Evolutionary conservation across 108 stramenopile species (phyloP), one percentile per base, ranked within the genome.

Genomic region (Hondaea fermentalgiana): DNA sequence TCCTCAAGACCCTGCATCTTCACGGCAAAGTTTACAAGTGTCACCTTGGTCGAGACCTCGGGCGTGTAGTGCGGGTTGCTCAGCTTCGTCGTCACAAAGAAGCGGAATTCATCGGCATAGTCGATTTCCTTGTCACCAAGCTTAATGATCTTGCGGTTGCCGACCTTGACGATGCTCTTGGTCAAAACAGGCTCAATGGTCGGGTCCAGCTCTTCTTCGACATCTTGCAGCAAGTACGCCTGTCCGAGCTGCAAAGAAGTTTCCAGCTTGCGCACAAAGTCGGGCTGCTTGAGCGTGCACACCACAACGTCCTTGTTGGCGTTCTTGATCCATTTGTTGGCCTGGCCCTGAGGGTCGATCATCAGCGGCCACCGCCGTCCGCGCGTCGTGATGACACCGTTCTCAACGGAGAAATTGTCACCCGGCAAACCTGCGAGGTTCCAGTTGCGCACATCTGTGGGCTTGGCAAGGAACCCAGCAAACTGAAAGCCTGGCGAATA

Each of bases 41-140:
- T 93, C 16, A 93, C 92, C 91, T 95, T 95, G 14, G 94, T 94
- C 5, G 92, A 92, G 25, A 95, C 93, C 88, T 95, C 95, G 4
- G 95, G 95, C 5, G 95, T 94, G 72, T 94, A 95, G 76, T 95
- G 95, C 47, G 58, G 95, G 90, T 93, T 95, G 57, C 35, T 89
- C 89, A 93, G 87, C 87, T 92, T 93, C 17, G 93, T 93, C 47
- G 93, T 93, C 45, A 93, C 87, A 87, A 91, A 93, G n/a, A 93
- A 59, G 44, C 76, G 71, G 72, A 93, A 93, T 42, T 90, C 90
- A 44, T 92, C 72, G 44, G 60, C 90, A 92, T 94, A 94, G 88
- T 95, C 95, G 4, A 95, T 88, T 72, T 95, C 95, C 72, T 95
- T 95, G 92, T 95, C 95, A 0, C 95, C 95, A 0, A 95, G 89